Percentiles rank a stretch among this genome's conserved stretches.
phyloP scores from a whole-genome alignment of 352 stramenopile genomes.

The Phytophthora pisi region DNA sequence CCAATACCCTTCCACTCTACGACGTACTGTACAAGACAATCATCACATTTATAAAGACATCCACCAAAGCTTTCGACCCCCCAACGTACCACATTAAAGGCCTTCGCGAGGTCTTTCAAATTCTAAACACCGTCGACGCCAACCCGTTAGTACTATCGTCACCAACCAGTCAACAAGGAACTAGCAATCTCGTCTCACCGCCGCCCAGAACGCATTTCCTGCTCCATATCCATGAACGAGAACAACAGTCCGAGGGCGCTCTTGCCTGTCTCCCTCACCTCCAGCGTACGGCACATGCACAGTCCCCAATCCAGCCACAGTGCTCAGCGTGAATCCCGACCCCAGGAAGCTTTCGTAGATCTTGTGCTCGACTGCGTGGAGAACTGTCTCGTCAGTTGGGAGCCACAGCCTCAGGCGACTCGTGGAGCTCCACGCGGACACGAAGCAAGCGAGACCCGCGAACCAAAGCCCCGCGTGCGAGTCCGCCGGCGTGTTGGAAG shows the following conservation, averaged over 20 bases:
- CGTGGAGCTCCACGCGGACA: conserved; percentile 30
- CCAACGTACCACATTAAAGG: conserved; percentile 62
- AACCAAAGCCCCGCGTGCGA: conserved; percentile 13
- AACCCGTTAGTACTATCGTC: background rate
- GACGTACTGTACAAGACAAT: conserved; percentile 46
- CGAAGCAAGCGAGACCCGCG: conserved; percentile 23
- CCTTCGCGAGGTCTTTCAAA: conserved; percentile 59
- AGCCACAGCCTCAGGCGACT: conserved; percentile 48
- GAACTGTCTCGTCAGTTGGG: conserved; percentile 41
- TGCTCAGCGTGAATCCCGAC: conserved; percentile 41
- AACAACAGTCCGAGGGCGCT: conserved; percentile 51
- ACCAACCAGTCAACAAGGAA: background rate
- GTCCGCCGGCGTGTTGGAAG: background rate
- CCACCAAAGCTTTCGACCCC: background rate
- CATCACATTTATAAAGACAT: background rate
- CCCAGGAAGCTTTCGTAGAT: conserved; percentile 64
- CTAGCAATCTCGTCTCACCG: conserved; percentile 30
- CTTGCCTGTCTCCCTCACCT: conserved; percentile 11
- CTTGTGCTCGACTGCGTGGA: conserved; percentile 50
- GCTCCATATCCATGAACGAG: conserved; percentile 74
- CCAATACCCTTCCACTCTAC: conserved; percentile 80
- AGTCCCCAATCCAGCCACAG: conserved; percentile 63
- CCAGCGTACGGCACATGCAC: conserved; percentile 71
- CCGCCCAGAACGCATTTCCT: conserved; percentile 73
- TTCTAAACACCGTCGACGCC: conserved; percentile 38